phyloP scores from a whole-genome alignment of 176 grass and related monocot species.

The Ensete glaucum region DNA sequence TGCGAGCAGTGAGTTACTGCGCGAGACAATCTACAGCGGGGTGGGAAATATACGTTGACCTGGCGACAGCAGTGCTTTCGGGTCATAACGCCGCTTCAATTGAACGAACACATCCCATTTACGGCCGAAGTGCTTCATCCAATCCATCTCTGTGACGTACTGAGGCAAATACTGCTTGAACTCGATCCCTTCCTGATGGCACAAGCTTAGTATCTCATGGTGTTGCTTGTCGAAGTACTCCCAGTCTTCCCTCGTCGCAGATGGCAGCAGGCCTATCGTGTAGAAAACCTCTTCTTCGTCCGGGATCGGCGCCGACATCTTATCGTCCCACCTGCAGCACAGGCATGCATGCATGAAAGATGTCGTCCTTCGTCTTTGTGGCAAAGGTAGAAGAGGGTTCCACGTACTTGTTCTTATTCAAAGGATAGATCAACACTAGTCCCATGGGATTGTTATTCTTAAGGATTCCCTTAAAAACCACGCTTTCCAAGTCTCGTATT shows the following conservation, averaged over 20 bases:
- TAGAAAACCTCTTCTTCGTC: slow-evolving; percentile 1
- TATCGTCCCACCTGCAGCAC: background rate
- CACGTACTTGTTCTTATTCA: slow-evolving; percentile 1
- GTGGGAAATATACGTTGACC: background rate
- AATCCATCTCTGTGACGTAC: background rate
- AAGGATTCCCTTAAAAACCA: slow-evolving; percentile 5
- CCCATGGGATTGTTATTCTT: background rate
- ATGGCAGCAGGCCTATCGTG: slow-evolving; percentile 1
- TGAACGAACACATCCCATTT: background rate
- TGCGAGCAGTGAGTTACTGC: no score
- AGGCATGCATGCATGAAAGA: background rate
- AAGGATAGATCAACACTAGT: background rate
- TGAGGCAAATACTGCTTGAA: slow-evolving; percentile 11
- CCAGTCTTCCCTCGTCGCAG: background rate
- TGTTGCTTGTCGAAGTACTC: background rate
- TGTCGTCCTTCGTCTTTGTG: background rate
- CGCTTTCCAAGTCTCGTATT: background rate
- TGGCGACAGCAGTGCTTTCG: background rate
- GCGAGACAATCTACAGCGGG: no score
- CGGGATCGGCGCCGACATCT: slow-evolving; percentile 1
- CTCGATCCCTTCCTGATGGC: background rate
- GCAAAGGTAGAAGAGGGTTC: background rate
- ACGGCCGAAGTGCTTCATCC: background rate
- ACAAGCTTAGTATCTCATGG: background rate
- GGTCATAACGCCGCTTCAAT: background rate